Base-by-base conservation (phyloP, 2,329 filamentous ascomycete species). In the Orbilia quercus region DNA sequence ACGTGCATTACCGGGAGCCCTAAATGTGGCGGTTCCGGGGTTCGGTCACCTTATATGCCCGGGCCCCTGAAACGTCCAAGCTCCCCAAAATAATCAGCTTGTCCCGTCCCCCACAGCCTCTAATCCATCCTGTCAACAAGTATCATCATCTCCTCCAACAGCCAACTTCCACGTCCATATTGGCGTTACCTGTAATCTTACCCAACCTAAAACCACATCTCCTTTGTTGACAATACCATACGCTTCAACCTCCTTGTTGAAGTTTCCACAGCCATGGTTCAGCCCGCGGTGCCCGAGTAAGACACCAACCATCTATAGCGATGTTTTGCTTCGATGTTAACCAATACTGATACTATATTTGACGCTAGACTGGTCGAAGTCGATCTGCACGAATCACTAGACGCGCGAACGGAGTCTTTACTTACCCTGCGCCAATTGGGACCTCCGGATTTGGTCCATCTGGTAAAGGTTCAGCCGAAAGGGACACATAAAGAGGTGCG, bases 391-490 rank as follows among this genome's bases (percentile, higher is more conserved):
- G 92, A 96, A 78, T 91, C 94, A 58, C 90, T 97, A 81, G 93
- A 97, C 80, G 89, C 92, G 78, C 90, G 95, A 81, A 96, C 94
- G 77, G 95, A 99, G 80, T 91, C 91, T 45, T 86, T 99, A 40
- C 86, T 90, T 77, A 87, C 88, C 51, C 85, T 99, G 75, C 90
- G 95, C 79, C 95, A 99, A 85, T 87, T 99, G 67, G 95, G 95
- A 44, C 95, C 95, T 23, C 95, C 95, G 60, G 95, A 99, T 82
- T 86, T 99, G 25, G 94, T 98, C 40, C 95, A 99, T 82, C 86
- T 99, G 66, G 87, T 96, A 78, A 98, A 97, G 51, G 69, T 75
- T 31, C 76, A 77, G 47, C 77, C 76, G 28, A 78, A 78, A 62
- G 69, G 76, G 12, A 75, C 75, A 16, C 58, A 77, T 25, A 78